Evolutionary conservation across 1,284 basidiomycete genomes (phyloP), one percentile per base, ranked within the genome.

Genomic region (Apiotrichum gracile): DNA sequence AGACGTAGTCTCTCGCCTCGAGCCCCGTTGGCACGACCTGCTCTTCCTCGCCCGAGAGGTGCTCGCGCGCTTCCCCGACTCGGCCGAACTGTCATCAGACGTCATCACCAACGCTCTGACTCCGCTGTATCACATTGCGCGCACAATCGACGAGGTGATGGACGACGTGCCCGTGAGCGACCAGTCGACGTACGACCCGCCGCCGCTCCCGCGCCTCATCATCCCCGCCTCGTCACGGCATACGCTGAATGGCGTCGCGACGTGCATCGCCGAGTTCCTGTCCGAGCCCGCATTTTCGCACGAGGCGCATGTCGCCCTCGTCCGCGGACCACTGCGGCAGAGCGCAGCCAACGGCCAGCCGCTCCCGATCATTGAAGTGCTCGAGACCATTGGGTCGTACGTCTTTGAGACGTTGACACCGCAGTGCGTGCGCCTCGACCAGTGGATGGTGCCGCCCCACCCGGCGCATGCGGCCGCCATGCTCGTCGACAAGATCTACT

Each of bases 371-470:
- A 41, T 54, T 16, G 47, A 53, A 3, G 55, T 63, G 3, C 58
- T 69, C 2, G 52, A 54, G 38, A 55, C 57, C 2, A 43, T 69
- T 6, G 60, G 60, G 9, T 51, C 45, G 19, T 49, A 63, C 43
- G 55, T 66, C 14, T 52, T 61, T 12, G 57, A 58, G 17, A 26
- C 29, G 3, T 35, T 59, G 4, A 27, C 38, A 4, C 19, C 34
- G 21, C 49, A 55, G 21, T 12, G 16, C 9, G 41, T 59, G 16
- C 48, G 35, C 6, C 49, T 59, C n/a, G 51, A 55, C 19, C 48
- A 51, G 49, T 59, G 57, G 57, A 24, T 53, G 31, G 40, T 47
- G n/a, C n/a, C 43, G 2, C 46, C 47, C 3, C 45, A 52, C 24
- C 39, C 43, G 2, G 39, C 29, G 14, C 44, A 50, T 25, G 44